A percentile compares a stretch with the other conserved stretches of the same genome.
Evolutionary conservation across 1,139 yeast genomes (phyloP).

Genomic region (Zygosaccharomyces sapae): DNA sequence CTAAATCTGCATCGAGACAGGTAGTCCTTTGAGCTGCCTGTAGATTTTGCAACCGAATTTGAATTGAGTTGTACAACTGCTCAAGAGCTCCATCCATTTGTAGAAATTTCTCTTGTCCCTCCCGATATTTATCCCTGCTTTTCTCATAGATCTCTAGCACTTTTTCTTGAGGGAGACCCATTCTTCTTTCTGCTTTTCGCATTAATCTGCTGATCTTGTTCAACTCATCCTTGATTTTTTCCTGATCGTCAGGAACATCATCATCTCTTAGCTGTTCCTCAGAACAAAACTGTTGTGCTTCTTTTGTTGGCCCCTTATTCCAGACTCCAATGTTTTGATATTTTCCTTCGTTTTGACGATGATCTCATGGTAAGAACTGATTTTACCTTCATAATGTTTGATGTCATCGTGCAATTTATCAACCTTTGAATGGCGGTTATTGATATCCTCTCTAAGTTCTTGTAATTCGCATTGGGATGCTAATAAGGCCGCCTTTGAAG

Average conservation of each 20-base stretch:
- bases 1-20: slow-evolving; percentile 45
- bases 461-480: slow-evolving; percentile 15
- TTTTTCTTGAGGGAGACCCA: slow-evolving; percentile 45
- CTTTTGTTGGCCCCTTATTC: slow-evolving; percentile 32
- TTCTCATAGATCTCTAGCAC: slow-evolving; percentile 39
- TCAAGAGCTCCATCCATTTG: slow-evolving; percentile 35
- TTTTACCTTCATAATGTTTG: slow-evolving; percentile 17
- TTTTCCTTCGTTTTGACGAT: slow-evolving; percentile 31
- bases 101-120: slow-evolving; percentile 37
- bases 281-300: slow-evolving; percentile 38
- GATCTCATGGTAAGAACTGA: slow-evolving; percentile 13
- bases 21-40: slow-evolving; percentile 45
- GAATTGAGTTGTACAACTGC: slow-evolving; percentile 40
- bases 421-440: slow-evolving; percentile 27
- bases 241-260: slow-evolving; percentile 34
- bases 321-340: slow-evolving; percentile 32
- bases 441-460: slow-evolving; percentile 28
- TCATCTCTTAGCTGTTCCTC: slow-evolving; percentile 36
- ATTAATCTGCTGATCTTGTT: slow-evolving; percentile 37
- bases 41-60: slow-evolving; percentile 48
- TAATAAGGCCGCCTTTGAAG: slow-evolving; percentile 14
- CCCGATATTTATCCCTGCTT: slow-evolving; percentile 37
- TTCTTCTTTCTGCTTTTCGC: slow-evolving; percentile 38
- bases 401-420: slow-evolving; percentile 29
- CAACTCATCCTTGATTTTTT: slow-evolving; percentile 39